These are phyloP conservation scores for Bipolaris zeicola DNA, from an alignment of 2,329 filamentous ascomycete species.

Conservation along the genomic window DNA sequence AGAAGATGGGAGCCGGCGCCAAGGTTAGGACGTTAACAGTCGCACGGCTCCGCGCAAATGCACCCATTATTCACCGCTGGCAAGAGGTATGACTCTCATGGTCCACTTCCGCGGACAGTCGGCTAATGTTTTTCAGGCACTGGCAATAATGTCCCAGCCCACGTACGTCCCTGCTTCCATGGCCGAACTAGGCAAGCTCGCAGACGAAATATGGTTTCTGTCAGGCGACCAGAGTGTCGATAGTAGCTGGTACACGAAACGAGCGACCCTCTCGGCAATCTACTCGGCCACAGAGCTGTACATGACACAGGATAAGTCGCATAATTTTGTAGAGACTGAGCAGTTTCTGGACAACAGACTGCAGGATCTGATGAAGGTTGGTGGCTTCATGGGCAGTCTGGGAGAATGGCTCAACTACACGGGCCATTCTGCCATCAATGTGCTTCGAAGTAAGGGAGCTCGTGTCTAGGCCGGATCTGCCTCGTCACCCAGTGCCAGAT, in stretches of 20 bases:
- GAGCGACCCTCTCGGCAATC: constrained; percentile 66
- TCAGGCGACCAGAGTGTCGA: constrained; percentile 83
- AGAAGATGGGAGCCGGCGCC: constrained; percentile 58
- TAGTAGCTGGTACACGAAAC: constrained; percentile 83
- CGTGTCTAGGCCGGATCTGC: constrained; percentile 64
- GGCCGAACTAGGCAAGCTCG: constrained; percentile 76
- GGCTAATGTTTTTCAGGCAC: constrained; percentile 61
- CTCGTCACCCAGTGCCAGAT: neutral
- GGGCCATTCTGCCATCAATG: constrained; percentile 75
- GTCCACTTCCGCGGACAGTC: constrained; percentile 13
- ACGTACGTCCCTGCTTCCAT: constrained; percentile 76
- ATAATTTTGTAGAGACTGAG: constrained; percentile 76
- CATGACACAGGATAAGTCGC: constrained; percentile 86
- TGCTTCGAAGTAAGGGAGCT: constrained; percentile 85
- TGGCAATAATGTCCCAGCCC: constrained; percentile 88
- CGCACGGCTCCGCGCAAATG: constrained; percentile 77
- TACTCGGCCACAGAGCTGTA: constrained; percentile 81
- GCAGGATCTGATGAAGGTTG: constrained; percentile 68
- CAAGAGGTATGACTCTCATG: constrained; percentile 71
- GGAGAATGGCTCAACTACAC: constrained; percentile 85
- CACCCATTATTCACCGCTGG: constrained; percentile 74
- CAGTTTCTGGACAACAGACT: constrained; percentile 79
- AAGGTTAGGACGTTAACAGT: constrained; percentile 76
- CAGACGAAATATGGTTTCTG: constrained; percentile 92
- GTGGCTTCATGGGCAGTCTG: constrained; percentile 66